Conservation (phyloP, 2,329 filamentous ascomycete genomes). For the Aspergillus thermomutatus region DNA sequence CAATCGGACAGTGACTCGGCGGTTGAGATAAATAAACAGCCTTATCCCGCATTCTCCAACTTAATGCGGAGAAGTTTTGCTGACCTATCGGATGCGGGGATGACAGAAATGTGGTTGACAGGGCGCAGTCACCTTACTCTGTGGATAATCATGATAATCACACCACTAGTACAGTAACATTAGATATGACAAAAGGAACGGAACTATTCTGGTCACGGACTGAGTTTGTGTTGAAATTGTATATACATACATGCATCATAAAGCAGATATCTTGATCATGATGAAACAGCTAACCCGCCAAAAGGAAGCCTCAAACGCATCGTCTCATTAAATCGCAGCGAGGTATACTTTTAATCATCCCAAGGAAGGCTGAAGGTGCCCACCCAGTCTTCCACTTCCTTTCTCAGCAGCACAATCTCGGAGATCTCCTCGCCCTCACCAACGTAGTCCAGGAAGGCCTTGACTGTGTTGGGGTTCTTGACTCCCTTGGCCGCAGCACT, state of each 20-base stretch:
- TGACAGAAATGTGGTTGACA: not conserved
- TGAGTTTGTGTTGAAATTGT: slow-evolving; percentile 12
- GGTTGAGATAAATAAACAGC: not conserved
- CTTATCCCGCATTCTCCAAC: not conserved
- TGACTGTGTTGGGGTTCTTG: slow-evolving; percentile 96
- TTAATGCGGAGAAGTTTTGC: not conserved
- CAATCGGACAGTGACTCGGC: not conserved
- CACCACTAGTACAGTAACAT: too few relatives aligned
- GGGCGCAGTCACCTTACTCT: not conserved
- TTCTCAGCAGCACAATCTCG: slow-evolving; percentile 79
- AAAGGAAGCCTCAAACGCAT: not conserved
- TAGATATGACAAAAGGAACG: too few relatives aligned
- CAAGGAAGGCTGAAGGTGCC: slow-evolving; percentile 85
- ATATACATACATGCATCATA: slow-evolving; percentile 16
- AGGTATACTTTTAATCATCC: slow-evolving; percentile 45
- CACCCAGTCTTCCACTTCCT: slow-evolving; percentile 89
- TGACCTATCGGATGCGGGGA: not conserved
- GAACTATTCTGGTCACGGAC: not conserved
- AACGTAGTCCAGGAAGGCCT: slow-evolving; percentile 94
- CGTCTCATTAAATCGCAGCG: slow-evolving; percentile 1
- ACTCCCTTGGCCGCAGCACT: slow-evolving; percentile 78
- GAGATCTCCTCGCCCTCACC: slow-evolving; percentile 72
- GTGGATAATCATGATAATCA: too few relatives aligned
- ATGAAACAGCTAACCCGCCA: not conserved
- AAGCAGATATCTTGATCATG: not conserved